A percentile compares a stretch with the other conserved stretches of the same genome.
Conservation (phyloP, 192 early-diverging fungal species). For the Linnemannia zychae region DNA sequence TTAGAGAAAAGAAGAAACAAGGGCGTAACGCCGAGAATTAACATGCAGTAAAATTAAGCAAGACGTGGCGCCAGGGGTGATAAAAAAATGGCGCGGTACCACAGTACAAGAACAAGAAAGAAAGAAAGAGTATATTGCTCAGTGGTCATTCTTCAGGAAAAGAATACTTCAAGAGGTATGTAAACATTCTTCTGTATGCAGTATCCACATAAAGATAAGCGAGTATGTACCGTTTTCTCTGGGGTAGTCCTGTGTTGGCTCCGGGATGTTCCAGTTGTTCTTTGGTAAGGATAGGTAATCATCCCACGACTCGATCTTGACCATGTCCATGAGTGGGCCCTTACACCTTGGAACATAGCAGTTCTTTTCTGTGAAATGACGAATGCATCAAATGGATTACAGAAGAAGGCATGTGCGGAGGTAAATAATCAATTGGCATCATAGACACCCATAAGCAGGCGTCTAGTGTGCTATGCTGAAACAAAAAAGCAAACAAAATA, state of each 20-base stretch:
- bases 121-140: neutral
- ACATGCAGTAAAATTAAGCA: too few relatives aligned
- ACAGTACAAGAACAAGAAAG: neutral
- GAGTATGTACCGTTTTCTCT: conserved; percentile 65
- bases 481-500: too few relatives aligned
- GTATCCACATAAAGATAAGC: neutral
- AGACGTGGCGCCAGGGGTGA: too few relatives aligned
- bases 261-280: conserved; percentile 79
- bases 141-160: neutral
- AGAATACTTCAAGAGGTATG: neutral
- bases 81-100: neutral
- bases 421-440: conserved; percentile 5
- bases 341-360: conserved; percentile 70
- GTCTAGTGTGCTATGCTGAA: too few relatives aligned
- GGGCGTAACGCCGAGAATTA: too few relatives aligned
- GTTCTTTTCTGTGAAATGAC: conserved; percentile 55
- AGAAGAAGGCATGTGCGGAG: neutral
- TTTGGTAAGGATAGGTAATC: conserved; percentile 71
- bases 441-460: too few relatives aligned
- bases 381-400: neutral
- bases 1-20: neutral
- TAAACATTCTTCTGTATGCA: neutral
- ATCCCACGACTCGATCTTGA: conserved; percentile 68
- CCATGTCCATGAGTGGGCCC: conserved; percentile 73
- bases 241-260: conserved; percentile 64